Base-by-base conservation (phyloP, 78 protist genomes). In the Dictyostelium capitatum region DNA sequence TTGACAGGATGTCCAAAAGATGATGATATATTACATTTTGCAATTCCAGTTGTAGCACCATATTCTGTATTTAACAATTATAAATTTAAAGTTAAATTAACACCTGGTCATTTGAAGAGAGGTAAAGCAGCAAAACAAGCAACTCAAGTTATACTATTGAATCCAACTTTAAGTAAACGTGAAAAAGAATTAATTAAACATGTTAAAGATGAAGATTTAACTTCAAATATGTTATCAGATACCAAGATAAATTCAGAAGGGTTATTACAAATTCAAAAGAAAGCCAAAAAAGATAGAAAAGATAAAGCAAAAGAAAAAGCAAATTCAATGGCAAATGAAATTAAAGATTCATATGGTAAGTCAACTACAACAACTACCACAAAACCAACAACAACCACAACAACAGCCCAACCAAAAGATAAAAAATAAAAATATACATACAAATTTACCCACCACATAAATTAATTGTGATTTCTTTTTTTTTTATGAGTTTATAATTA, bases 11-110 rank as follows among this genome's bases (percentile, higher is more conserved):
- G 37, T 12, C 97, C 97, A 48, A 56, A 32, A 51, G 83, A 82
- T 8, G 93, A 85, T 43, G 98, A 97, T 84, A 70, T 72, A 43
- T 70, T 97, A 25, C 97, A 95, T 11, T 96, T 70, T 70, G 98
- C 98, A 4, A 48, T 98, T 47, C 96, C 98, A 28, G 95, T 97
- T 54, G 96, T 97, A 23, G 98, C 95, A 1, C 98, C 98, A 14
- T 96, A 89, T 69, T 14, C 93, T 4, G 91, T 96, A 32, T 62
- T 95, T 79, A 62, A 20, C 48, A 82, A 37, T 62, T 97, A 84
- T 90, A 95, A 95, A 92, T 96, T 30, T 92, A 89, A 82, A 74
- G 97, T 96, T 30, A 98, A 97, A 93, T 56, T 97, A 47, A 84
- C 92, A 20, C 98, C 99, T 5, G 99, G 98, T n/a, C 65, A 30